Evolutionary conservation across 768 basidiomycete genomes (phyloP), one percentile per base, ranked within the genome.

Genomic region (Artomyces pyxidatus): DNA sequence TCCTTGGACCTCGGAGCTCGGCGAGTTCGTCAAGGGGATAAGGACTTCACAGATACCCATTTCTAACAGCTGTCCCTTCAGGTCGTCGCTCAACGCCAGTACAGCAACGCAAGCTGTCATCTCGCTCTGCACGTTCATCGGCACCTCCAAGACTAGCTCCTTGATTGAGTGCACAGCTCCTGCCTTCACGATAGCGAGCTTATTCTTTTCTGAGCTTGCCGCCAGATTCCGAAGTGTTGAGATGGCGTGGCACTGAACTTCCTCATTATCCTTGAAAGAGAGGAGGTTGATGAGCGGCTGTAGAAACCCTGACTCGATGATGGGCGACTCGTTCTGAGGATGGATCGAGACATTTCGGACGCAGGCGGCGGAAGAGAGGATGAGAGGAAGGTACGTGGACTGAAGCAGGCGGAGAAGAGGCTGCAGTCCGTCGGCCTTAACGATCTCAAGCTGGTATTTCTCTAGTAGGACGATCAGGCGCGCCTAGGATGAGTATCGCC

Each of bases 31-130:
- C 26, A 99, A 69, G 11, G 96, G 96, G 59, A 99, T 97, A 28
- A 99, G 73, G 8, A 97, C 95, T 60, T 97, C 94, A 60, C 92
- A 93, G 45, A 99, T 92, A 21, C 96, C 96, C 90, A 97, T 93
- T 69, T 99, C 95, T 53, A 99, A 73, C 29, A 99, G 68, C 65
- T 95, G 91, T 1, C 91, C 89, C 70, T 99, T 99, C 59, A 99
- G 73, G 57, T 99, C 95, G 63, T 99, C 95, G 59, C 91, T 95
- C 58, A 99, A 65, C 5, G 95, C 96, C 53, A 99, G 69, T 12
- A 98, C 96, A 16, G 96, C 96, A 38, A 97, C 87, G 59, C 95
- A 98, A 6, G 96, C 96, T 37, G 96, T 99, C 96, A 99, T 99
- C 70, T 98, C 96, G 61, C 92, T 95, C 69, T 99, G 96, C 10